These are phyloP conservation scores for Rhytidiadelphus loreus DNA, from an alignment of 225 moss, liverwort and hornwort species.

Conservation along the genomic window DNA sequence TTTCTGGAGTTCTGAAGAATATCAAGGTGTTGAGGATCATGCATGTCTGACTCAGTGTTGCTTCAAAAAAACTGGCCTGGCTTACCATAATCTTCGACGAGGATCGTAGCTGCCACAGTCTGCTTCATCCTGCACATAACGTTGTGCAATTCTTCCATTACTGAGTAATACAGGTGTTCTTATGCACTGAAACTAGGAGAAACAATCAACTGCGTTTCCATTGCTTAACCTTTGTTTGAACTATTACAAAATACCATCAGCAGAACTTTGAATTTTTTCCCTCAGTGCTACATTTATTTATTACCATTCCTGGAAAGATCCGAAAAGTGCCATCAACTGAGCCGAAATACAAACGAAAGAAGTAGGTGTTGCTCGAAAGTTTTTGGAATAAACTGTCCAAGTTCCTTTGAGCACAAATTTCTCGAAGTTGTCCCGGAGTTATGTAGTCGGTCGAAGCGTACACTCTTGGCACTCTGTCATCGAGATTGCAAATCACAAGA, in stretches of 20 bases:
- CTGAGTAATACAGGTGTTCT: neutral
- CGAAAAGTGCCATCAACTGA: neutral
- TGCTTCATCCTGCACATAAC: neutral
- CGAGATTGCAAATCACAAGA: neutral
- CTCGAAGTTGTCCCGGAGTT: neutral
- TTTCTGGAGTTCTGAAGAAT: too few relatives aligned
- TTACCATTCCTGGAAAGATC: neutral
- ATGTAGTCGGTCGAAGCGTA: neutral
- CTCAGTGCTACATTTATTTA: neutral
- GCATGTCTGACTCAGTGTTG: too few relatives aligned
- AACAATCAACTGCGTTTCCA: too few relatives aligned
- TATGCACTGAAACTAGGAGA: neutral
- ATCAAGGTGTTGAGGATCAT: neutral
- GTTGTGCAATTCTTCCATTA: neutral
- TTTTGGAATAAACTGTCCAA: neutral
- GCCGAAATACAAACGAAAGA: neutral
- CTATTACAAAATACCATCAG: neutral
- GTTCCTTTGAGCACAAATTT: neutral
- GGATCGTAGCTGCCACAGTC: neutral
- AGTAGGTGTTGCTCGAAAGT: neutral
- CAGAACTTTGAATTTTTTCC: too few relatives aligned
- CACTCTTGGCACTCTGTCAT: neutral
- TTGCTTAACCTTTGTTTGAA: neutral
- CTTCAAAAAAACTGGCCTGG: neutral
- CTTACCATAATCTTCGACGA: neutral